phyloP scores from a whole-genome alignment of 2,329 filamentous ascomycete genomes.

The Amylocarpus encephaloides region DNA sequence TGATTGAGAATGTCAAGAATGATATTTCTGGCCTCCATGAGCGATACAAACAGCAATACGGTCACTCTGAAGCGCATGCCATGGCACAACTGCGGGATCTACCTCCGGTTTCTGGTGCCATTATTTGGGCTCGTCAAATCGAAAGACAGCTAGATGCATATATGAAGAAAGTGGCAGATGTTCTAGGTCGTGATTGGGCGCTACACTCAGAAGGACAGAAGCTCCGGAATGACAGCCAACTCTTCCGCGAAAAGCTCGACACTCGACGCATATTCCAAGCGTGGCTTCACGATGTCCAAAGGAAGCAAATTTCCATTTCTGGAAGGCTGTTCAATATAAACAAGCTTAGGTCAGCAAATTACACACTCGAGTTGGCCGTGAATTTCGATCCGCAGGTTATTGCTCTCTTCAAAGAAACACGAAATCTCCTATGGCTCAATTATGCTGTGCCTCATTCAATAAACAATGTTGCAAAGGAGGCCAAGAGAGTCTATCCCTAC shows the following conservation, averaged over 20 bases:
- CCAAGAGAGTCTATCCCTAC: constrained; percentile 97
- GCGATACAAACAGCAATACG: constrained; percentile 98
- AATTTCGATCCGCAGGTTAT: constrained; percentile 98
- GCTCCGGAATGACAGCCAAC: constrained; percentile 79
- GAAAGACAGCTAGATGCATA: constrained; percentile 92
- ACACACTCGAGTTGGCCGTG: constrained; percentile 79
- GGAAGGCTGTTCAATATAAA: constrained; percentile 87
- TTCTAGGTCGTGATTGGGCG: constrained; percentile 90
- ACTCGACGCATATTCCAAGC: constrained; percentile 91
- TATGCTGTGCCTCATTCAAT: constrained; percentile 92
- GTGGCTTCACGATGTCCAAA: constrained; percentile 85
- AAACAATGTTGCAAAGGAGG: constrained; percentile 94
- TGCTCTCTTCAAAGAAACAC: constrained; percentile 95
- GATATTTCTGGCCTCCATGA: constrained; percentile 92
- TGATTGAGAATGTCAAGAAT: constrained; percentile 96
- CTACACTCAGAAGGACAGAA: constrained; percentile 93
- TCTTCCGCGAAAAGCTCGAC: constrained; percentile 95
- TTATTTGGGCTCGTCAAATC: constrained; percentile 96
- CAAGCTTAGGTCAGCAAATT: constrained; percentile 83
- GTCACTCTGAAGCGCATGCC: constrained; percentile 92
- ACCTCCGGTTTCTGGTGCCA: constrained; percentile 90
- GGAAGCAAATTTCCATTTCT: constrained; percentile 83
- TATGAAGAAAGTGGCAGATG: constrained; percentile 98
- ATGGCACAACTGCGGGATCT: constrained; percentile 97
- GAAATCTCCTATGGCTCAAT: constrained; percentile 91